Conservation (phyloP, 2,329 filamentous ascomycete genomes). For the Helicocarpus griseus region DNA sequence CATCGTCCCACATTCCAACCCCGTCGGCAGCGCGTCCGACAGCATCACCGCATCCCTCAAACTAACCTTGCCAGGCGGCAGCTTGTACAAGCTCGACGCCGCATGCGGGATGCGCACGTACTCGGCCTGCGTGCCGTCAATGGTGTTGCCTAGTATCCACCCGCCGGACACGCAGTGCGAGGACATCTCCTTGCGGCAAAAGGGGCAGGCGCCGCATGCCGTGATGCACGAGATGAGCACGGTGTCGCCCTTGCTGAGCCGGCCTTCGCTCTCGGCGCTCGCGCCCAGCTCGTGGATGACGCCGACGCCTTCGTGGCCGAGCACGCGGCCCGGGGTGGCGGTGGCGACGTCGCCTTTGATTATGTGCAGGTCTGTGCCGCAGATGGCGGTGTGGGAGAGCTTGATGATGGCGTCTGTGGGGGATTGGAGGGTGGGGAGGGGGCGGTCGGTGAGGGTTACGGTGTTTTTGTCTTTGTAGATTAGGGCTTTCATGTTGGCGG, state of each 20-base stretch:
- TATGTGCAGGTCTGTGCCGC: slow-evolving; percentile 49
- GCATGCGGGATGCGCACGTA: slow-evolving; percentile 46
- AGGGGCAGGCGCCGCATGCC: slow-evolving; percentile 42
- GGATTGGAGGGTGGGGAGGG: slow-evolving; percentile 31
- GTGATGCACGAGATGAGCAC: slow-evolving; percentile 46
- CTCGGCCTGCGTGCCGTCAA: slow-evolving; percentile 49
- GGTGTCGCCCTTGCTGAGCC: slow-evolving; percentile 41
- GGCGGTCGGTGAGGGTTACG: slow-evolving; percentile 33
- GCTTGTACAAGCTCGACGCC: slow-evolving; percentile 37
- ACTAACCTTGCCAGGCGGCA: slow-evolving; percentile 33
- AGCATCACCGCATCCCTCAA: slow-evolving; percentile 40
- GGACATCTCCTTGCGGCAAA: slow-evolving; percentile 43
- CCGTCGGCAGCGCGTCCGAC: slow-evolving; percentile 49
- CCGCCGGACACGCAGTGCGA: slow-evolving; percentile 46
- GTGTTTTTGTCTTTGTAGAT: slow-evolving; percentile 30
- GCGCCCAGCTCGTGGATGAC: slow-evolving; percentile 37
- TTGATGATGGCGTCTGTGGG: slow-evolving; percentile 43
- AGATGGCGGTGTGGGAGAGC: slow-evolving; percentile 42
- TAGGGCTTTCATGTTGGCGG: slow-evolving; percentile 38
- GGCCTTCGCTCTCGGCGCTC: slow-evolving; percentile 37
- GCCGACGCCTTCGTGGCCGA: slow-evolving; percentile 48
- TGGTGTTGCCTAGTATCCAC: slow-evolving; percentile 45
- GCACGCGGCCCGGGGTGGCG: slow-evolving; percentile 35
- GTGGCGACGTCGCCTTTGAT: slow-evolving; percentile 44
- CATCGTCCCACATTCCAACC: slow-evolving; percentile 45